Evolutionary conservation across 2,329 filamentous ascomycete species (phyloP), one percentile per base, ranked within the genome.

Genomic region (Talaromyces sp.): DNA sequence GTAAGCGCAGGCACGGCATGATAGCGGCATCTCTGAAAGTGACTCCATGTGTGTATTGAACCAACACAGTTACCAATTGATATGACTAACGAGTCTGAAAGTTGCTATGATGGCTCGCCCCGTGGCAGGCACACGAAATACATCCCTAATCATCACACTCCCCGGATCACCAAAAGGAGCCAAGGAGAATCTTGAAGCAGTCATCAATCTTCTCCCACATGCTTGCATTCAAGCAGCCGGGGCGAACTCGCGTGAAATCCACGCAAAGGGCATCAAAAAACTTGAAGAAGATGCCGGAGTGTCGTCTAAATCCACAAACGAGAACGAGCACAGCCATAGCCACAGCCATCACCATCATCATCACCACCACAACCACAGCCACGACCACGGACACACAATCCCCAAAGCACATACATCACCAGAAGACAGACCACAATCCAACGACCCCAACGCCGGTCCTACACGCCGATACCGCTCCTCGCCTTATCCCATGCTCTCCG

Each of bases 91-190:
- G 64, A 78, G 57, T n/a, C 57, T 19, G 27, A 16, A 14, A 96
- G 93, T 99, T 79, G 95, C 95, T 52, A 89, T 97, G 82, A 99
- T 99, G 95, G 91, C 95, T 60, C 87, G 95, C 54, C 95, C 95
- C 4, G 91, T 96, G 13, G 95, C 95, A 24, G 95, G 95, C 3
- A 88, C 96, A 2, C 85, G 95, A 37, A 89, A 94, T 68, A 88
- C 87, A 66, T 89, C 92, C 0, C 78, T 99, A 61, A 90, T 99
- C 27, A 80, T 97, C 67, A 99, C 95, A 0, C 82, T 99, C 3
- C 95, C 95, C 0, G 95, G 95, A 1, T 98, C 94, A 0, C 95
- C 95, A 0, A 98, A 98, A 76, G 95, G 93, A 1, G 95, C 95
- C 9, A 91, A 88, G 73, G 95, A 99, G 80, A 99, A 98, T 73